Base-by-base conservation (phyloP, 495 filamentous ascomycete species). In the Lophiostoma macrostomum region DNA sequence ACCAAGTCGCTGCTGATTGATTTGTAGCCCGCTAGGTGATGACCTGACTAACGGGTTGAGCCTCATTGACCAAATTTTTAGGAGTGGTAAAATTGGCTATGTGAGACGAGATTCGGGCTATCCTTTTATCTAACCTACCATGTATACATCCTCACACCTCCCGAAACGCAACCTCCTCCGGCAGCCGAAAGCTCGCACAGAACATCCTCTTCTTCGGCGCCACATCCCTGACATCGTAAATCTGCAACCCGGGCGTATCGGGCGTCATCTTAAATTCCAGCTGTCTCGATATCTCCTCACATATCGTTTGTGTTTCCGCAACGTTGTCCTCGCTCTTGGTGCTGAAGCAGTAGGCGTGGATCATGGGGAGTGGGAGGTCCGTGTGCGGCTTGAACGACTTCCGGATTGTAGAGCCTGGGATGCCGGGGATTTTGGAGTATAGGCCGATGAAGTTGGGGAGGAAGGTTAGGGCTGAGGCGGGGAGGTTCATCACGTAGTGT, bases 401-500 rank as follows among this genome's bases (percentile, higher is more conserved):
- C 87, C 84, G 22, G 80, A 74, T 16, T 80, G 82, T 5, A 0
- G 16, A 5, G 19, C 32, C 2, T 11, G 62, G 20, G 4, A 48
- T 18, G 36, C 32, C 42, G 12, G 55, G 51, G 5, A 58, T 23
- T 19, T 31, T 24, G 22, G 64, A 24, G 64, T 97, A 97, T 12
- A 95, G 67, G 7, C 94, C 91, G 13, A 81, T 78, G 77, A 91
- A 96, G 27, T 83, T 77, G n/a, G 83, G 80, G 5, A 98, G 74
- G 70, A 98, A 98, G 50, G 81, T 79, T 53, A 90, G 81, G 0
- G 93, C 93, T 2, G 78, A 82, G 4, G 90, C 94, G 7, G 93
- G 93, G 3, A 98, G 87, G 69, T 98, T 98, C 85, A 98, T 94
- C 45, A 97, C 84, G 66, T 89, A 97, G 73, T 98, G 93, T 23